Evolutionary conservation across 2,329 filamentous ascomycete genomes (phyloP), one percentile per base, ranked within the genome.

Genomic region (Geoglossum cookeanum): DNA sequence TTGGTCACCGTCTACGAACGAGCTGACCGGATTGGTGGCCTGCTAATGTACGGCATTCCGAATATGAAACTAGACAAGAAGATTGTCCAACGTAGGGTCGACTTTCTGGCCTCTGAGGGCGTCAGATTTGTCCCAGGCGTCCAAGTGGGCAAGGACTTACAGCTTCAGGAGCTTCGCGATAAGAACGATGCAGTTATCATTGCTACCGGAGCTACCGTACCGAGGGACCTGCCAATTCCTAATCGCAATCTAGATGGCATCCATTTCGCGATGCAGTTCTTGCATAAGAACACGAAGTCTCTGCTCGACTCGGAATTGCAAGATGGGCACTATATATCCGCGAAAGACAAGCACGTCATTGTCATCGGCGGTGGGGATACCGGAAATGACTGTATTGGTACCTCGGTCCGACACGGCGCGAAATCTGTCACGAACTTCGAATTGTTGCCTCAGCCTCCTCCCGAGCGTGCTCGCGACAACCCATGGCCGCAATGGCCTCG

Each of bases 31-130:
- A 75, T 85, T 58, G 91, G 91, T 72, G 91, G 91, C 70, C 77
- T 97, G 57, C 80, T 97, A 66, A 96, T 96, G 91, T 96, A 97
- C 68, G 91, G 91, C 63, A 97, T 97, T 63, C 91, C 91, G 63
- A 97, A 97, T 77, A 97, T 97, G 91, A 97, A 97, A 77, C 85
- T 97, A 47, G 91, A 97, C 75, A 97, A 97, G 79, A 88, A 88
- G 68, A 83, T 96, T 61, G 91, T 97, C 60, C 91, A 96, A 77
- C 86, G 91, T 56, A 86, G 91, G 69, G 89, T 92, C 54, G 87
- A 96, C 71, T 89, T 97, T 71, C 91, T 96, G 87, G 87, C 85
- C 57, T 79, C 83, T 3, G 91, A 96, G 72, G 91, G 91, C 54
- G 74, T 96, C 67, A 77, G 78, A 55, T 95, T 94, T 73, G 81